phyloP scores from a whole-genome alignment of 805 yeast genomes.

The Ascoidea tarda region DNA sequence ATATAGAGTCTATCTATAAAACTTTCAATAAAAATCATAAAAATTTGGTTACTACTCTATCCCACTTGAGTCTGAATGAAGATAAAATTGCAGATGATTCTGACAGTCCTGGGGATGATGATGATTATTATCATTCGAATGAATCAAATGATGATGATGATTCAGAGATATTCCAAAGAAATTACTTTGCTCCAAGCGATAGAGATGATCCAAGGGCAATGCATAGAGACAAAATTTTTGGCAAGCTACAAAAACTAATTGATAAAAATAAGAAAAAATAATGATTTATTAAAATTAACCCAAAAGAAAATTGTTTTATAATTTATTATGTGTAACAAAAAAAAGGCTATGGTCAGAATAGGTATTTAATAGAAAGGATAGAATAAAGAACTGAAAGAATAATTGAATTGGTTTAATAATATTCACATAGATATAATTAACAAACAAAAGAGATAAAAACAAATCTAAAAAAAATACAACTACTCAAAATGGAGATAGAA shows the following conservation, averaged over 20 bases:
- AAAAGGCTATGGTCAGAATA: too few relatives aligned
- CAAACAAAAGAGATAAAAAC: too few relatives aligned
- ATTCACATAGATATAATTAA: too few relatives aligned
- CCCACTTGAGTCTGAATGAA: not conserved
- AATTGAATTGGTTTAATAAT: too few relatives aligned
- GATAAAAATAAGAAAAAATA: conserved; percentile 17
- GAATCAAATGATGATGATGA: not conserved
- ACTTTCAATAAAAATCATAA: too few relatives aligned
- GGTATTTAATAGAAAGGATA: too few relatives aligned
- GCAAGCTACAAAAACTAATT: conserved; percentile 40
- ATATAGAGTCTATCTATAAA: not conserved
- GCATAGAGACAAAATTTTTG: conserved; percentile 51
- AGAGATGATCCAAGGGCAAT: conserved; percentile 45
- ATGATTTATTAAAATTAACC: too few relatives aligned
- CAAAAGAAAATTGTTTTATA: not conserved
- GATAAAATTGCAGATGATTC: not conserved
- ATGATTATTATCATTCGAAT: too few relatives aligned
- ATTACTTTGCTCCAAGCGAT: conserved; percentile 42
- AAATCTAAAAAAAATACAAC: too few relatives aligned
- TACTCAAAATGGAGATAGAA: too few relatives aligned
- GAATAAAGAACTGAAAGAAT: too few relatives aligned
- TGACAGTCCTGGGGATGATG: not conserved
- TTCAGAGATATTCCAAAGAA: conserved; percentile 16
- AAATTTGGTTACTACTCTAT: not conserved
- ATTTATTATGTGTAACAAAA: not conserved